Conservation (phyloP, 768 basidiomycete species). For the Leccinum fibrillosum region DNA sequence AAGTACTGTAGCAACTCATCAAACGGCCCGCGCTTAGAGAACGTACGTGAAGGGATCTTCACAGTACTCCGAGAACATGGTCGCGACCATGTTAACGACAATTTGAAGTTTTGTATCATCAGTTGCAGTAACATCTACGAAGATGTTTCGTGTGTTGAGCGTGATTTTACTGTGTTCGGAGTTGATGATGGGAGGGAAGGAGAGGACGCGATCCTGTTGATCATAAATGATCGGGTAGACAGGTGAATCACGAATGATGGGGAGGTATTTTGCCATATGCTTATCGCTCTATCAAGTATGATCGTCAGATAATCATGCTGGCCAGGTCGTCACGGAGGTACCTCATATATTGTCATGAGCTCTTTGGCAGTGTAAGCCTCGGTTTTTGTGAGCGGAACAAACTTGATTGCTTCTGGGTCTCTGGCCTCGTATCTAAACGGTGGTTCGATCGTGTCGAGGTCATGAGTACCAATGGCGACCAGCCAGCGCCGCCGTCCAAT, state of each 20-base stretch:
- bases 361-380: slow-evolving; percentile 82
- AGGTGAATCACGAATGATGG: slow-evolving; percentile 90
- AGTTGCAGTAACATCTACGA: slow-evolving; percentile 96
- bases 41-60: slow-evolving; percentile 87
- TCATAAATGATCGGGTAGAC: slow-evolving; percentile 99
- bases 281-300: slow-evolving; percentile 68
- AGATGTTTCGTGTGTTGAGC: slow-evolving; percentile 87
- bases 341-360: slow-evolving; percentile 93
- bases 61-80: slow-evolving; percentile 99
- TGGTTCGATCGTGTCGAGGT: slow-evolving; percentile 81
- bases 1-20: not conserved
- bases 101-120: slow-evolving; percentile 96
- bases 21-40: not conserved
- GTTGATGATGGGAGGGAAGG: slow-evolving; percentile 98
- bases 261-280: slow-evolving; percentile 85
- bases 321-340: slow-evolving; percentile 26
- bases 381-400: slow-evolving; percentile 79
- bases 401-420: slow-evolving; percentile 86
- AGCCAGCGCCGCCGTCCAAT: slow-evolving; percentile 86
- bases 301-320: not conserved
- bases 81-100: slow-evolving; percentile 89
- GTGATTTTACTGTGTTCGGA: slow-evolving; percentile 97
- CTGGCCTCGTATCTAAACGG: slow-evolving; percentile 88
- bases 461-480: slow-evolving; percentile 96
- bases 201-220: slow-evolving; percentile 78